These are phyloP conservation scores for Hypoxylon fragiforme DNA, from an alignment of 495 filamentous ascomycete species.

Conservation along the genomic window DNA sequence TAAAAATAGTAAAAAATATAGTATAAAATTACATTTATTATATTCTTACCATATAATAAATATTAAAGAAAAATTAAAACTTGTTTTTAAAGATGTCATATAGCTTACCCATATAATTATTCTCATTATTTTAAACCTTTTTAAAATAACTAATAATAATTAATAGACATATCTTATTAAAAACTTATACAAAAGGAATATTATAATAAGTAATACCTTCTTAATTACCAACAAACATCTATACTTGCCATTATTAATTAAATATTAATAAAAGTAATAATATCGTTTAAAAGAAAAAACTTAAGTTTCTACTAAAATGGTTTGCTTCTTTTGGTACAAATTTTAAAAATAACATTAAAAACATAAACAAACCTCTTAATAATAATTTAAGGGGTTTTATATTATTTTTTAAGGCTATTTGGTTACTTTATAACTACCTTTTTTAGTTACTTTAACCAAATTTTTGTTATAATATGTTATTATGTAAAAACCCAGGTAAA, in stretches of 20 bases:
- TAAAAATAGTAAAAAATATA: neutral
- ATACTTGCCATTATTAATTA: neutral
- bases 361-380: neutral
- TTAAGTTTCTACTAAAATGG: neutral
- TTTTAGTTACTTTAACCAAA: no score
- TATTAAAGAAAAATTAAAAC: neutral
- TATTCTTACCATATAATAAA: neutral
- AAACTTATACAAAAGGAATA: neutral
- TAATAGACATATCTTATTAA: neutral
- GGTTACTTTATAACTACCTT: no score
- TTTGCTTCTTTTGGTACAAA: neutral
- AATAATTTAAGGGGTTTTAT: slow-evolving; percentile 1
- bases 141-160: neutral
- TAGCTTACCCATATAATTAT: neutral
- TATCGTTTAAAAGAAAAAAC: neutral
- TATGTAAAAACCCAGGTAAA: no score
- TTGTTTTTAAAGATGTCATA: neutral
- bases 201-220: neutral
- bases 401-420: neutral
- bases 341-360: neutral
- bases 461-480: no score
- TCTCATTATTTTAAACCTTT: neutral
- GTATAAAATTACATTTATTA: neutral
- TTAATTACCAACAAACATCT: neutral
- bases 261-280: slow-evolving; percentile 1